Conservation (phyloP, 1,284 basidiomycete genomes). For the Apiotrichum domesticum region DNA sequence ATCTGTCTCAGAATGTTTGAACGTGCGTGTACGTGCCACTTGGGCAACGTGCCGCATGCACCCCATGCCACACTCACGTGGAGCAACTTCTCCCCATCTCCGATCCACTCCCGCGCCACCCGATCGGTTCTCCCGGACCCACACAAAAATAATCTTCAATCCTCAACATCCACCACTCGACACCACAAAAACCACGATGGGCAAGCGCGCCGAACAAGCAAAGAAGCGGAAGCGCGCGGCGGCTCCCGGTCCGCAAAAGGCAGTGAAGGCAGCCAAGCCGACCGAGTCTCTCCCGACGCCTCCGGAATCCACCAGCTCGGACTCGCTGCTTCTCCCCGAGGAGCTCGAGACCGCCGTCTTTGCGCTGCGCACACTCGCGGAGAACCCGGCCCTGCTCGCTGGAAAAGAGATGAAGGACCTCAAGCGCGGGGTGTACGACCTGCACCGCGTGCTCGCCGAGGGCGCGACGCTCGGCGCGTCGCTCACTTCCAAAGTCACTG, state of each 20-base stretch:
- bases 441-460: slow-evolving; percentile 40
- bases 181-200: slow-evolving; percentile 13
- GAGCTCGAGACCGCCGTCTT: slow-evolving; percentile 40
- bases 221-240: slow-evolving; percentile 29
- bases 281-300: slow-evolving; percentile 6
- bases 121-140: not conserved
- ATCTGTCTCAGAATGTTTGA: too few relatives aligned
- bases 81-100: too few relatives aligned
- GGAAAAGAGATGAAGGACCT: slow-evolving; percentile 40
- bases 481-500: slow-evolving; percentile 51
- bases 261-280: slow-evolving; percentile 1
- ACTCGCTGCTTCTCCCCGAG: slow-evolving; percentile 29
- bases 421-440: slow-evolving; percentile 40
- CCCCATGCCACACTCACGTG: too few relatives aligned
- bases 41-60: too few relatives aligned
- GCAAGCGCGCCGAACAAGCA: slow-evolving; percentile 27
- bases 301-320: slow-evolving; percentile 5
- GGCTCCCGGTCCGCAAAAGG: not conserved
- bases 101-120: slow-evolving; percentile 7
- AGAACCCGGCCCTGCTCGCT: slow-evolving; percentile 36
- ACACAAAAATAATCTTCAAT: not conserved
- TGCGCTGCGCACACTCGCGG: slow-evolving; percentile 33
- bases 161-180: not conserved
- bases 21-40: too few relatives aligned
- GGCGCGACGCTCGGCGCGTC: slow-evolving; percentile 43